Evolutionary conservation across 2,329 filamentous ascomycete genomes (phyloP).

Genomic region (Geosmithia flava): DNA sequence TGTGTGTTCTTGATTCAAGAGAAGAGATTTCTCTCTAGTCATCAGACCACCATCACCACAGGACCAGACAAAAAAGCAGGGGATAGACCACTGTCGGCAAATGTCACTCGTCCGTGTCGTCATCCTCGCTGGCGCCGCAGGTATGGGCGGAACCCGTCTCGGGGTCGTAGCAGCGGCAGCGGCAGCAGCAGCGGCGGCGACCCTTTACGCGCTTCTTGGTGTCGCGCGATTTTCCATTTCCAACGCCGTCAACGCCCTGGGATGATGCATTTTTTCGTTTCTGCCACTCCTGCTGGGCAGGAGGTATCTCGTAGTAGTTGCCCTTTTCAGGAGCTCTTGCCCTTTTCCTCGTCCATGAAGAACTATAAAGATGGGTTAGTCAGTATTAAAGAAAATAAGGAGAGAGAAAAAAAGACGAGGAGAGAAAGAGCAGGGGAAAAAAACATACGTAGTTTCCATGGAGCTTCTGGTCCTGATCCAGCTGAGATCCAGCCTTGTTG

Average conservation of each 20-base stretch:
- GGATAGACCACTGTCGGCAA: constrained; percentile 49
- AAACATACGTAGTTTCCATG: constrained; percentile 74
- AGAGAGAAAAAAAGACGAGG: neutral
- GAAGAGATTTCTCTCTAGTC: neutral
- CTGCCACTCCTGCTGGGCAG: constrained; percentile 8
- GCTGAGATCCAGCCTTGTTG: constrained; percentile 92
- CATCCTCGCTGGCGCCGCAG: constrained; percentile 50
- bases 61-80: constrained; percentile 49
- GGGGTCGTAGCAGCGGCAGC: constrained; percentile 13
- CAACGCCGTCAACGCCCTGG: constrained; percentile 38
- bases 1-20: too few species aligned
- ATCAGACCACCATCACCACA: constrained; percentile 15
- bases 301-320: constrained; percentile 18
- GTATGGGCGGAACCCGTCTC: constrained; percentile 25
- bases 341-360: constrained; percentile 73
- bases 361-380: constrained; percentile 41
- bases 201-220: constrained; percentile 1
- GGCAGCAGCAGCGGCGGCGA: constrained; percentile 8
- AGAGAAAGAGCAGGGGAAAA: neutral
- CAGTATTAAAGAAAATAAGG: constrained; percentile 5
- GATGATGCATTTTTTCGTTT: constrained; percentile 9
- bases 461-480: constrained; percentile 96
- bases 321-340: constrained; percentile 49
- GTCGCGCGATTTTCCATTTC: constrained; percentile 24
- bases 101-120: constrained; percentile 51